Evolutionary conservation across 2,329 filamentous ascomycete genomes (phyloP).

Genomic region (Cytospora mali): DNA sequence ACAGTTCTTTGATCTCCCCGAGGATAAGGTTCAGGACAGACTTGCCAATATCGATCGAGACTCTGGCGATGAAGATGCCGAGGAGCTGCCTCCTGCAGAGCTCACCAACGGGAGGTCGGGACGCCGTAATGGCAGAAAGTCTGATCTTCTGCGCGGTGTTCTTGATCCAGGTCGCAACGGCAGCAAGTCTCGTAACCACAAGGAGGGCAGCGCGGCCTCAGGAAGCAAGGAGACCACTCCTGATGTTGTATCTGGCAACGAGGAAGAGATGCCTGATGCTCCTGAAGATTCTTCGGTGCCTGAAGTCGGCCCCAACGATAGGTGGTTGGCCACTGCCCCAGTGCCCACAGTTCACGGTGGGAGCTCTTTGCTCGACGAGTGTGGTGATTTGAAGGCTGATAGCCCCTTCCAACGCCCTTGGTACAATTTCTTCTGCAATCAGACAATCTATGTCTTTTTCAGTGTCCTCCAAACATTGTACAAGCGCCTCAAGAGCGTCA

Average conservation of each 20-base stretch:
- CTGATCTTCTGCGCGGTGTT: conserved; percentile 81
- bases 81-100: conserved; percentile 72
- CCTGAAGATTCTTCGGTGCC: conserved; percentile 59
- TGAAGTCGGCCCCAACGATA: conserved; percentile 62
- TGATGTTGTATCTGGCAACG: conserved; percentile 74
- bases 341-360: conserved; percentile 56
- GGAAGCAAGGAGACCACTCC: conserved; percentile 89
- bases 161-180: conserved; percentile 77
- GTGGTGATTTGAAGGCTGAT: conserved; percentile 71
- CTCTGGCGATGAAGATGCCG: conserved; percentile 76
- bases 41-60: conserved; percentile 70
- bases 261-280: conserved; percentile 72
- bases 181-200: conserved; percentile 69
- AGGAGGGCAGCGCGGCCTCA: conserved; percentile 77
- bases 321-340: conserved; percentile 66
- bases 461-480: conserved; percentile 92
- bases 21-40: conserved; percentile 67
- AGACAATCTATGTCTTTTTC: conserved; percentile 92
- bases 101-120: conserved; percentile 65
- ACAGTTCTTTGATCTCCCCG: conserved; percentile 74
- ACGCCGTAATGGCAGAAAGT: conserved; percentile 74
- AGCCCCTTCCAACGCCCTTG: conserved; percentile 78
- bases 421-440: conserved; percentile 91
- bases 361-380: conserved; percentile 59
- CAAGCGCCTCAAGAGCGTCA: conserved; percentile 79